These are phyloP conservation scores for Colletotrichum sp. DNA, from an alignment of 2,329 filamentous ascomycete species.

Conservation along the genomic window DNA sequence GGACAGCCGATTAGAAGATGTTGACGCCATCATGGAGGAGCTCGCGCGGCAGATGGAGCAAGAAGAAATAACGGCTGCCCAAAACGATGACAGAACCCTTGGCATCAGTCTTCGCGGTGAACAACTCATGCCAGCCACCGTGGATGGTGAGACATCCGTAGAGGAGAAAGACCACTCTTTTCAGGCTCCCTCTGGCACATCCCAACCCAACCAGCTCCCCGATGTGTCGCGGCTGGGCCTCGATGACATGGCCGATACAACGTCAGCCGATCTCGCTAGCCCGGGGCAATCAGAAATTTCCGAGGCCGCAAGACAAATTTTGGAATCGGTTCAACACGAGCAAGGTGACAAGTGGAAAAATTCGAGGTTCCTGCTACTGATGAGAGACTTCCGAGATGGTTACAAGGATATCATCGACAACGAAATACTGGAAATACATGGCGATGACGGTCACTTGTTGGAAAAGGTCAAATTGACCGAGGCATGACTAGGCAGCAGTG, in stretches of 20 bases:
- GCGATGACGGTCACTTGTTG: background rate
- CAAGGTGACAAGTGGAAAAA: constrained; percentile 52
- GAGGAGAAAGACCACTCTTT: background rate
- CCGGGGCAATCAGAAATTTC: constrained; percentile 35
- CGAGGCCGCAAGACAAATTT: constrained; percentile 46
- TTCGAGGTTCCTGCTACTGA: constrained; percentile 48
- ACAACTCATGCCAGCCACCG: background rate
- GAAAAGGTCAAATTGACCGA: background rate
- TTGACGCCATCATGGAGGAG: constrained; percentile 48
- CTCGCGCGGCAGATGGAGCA: constrained; percentile 44
- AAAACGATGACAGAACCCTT: background rate
- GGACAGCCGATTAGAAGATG: constrained; percentile 37
- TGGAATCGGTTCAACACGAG: constrained; percentile 49
- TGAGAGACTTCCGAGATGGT: constrained; percentile 51
- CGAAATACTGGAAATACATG: constrained; percentile 38
- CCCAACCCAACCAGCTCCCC: background rate
- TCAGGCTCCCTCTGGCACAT: background rate
- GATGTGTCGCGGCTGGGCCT: background rate
- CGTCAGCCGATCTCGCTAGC: background rate
- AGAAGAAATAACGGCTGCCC: background rate
- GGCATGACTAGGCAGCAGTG: background rate
- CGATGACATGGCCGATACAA: background rate
- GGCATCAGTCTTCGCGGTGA: background rate
- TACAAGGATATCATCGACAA: constrained; percentile 49
- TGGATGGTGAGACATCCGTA: background rate